Conservation (phyloP, 257 asterid genomes). For the Scutellaria minor region DNA sequence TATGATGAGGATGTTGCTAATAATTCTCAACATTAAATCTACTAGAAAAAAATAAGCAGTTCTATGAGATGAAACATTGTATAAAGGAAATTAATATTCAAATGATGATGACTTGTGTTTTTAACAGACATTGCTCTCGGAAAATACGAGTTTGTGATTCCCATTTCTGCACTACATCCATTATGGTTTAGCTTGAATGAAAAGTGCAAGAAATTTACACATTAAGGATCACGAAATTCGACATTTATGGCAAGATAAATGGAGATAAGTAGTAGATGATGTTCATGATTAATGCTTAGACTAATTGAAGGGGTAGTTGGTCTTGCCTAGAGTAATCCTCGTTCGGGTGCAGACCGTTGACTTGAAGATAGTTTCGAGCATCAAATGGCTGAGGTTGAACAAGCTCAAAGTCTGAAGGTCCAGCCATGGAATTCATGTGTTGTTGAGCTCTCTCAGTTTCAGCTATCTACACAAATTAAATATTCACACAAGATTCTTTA, state of each 20-base stretch:
- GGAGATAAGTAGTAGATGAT: too few species aligned
- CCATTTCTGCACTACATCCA: not conserved
- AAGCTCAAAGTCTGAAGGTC: conserved; percentile 66
- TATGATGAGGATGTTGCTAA: too few species aligned
- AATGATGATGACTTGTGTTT: not conserved
- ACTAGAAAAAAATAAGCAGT: not conserved
- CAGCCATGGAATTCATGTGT: conserved; percentile 83
- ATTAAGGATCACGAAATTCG: not conserved
- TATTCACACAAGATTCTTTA: not conserved
- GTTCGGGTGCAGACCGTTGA: conserved; percentile 55
- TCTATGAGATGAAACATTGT: not conserved
- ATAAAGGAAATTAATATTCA: not conserved
- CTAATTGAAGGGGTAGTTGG: conserved; percentile 64
- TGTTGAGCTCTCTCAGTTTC: conserved; percentile 77
- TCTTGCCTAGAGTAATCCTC: conserved; percentile 58
- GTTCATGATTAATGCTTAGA: conserved; percentile 25
- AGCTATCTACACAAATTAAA: conserved; percentile 57
- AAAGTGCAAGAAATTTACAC: not conserved
- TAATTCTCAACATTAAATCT: too few species aligned
- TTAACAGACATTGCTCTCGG: conserved; percentile 12
- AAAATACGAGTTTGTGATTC: conserved; percentile 18
- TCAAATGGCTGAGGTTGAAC: too few species aligned
- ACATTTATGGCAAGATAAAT: not conserved
- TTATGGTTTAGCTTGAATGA: not conserved
- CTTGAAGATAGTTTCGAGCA: conserved; percentile 78